These are phyloP conservation scores for Monilinia polystroma DNA, from an alignment of 2,329 filamentous ascomycete species.

Conservation along the genomic window DNA sequence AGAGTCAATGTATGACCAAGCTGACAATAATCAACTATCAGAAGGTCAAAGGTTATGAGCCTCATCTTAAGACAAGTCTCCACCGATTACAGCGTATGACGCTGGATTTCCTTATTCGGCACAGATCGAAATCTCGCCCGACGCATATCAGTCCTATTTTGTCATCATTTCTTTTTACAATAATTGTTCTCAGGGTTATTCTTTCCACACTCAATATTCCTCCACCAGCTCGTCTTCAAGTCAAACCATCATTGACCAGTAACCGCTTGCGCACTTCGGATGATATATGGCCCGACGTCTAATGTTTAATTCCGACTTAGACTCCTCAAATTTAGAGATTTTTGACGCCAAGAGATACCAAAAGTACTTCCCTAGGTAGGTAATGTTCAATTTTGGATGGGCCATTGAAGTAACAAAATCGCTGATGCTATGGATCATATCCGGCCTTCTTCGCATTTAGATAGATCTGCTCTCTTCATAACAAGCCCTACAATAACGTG, in stretches of 20 bases:
- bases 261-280: not conserved
- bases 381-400: not conserved
- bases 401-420: not conserved
- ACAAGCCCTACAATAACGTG: conserved; percentile 12
- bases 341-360: not conserved
- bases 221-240: conserved; percentile 1
- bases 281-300: not conserved
- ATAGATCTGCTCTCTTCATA: not conserved
- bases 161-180: not conserved
- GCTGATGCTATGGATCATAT: not conserved
- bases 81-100: conserved; percentile 15
- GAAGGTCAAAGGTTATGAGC: conserved; percentile 19
- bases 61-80: conserved; percentile 15
- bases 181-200: not conserved
- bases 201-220: not conserved
- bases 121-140: conserved; percentile 7
- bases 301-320: not conserved
- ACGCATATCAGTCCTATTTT: not conserved
- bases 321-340: not conserved
- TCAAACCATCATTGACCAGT: not conserved
- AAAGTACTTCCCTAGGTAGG: no score
- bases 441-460: not conserved
- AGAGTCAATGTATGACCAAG: conserved; percentile 8
- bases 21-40: conserved; percentile 11
- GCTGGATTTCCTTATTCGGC: conserved; percentile 2